Evolutionary conservation across 225 moss, liverwort and hornwort genomes (phyloP), one percentile per base, ranked within the genome.

Genomic region (Pseudisothecium myosuroides): DNA sequence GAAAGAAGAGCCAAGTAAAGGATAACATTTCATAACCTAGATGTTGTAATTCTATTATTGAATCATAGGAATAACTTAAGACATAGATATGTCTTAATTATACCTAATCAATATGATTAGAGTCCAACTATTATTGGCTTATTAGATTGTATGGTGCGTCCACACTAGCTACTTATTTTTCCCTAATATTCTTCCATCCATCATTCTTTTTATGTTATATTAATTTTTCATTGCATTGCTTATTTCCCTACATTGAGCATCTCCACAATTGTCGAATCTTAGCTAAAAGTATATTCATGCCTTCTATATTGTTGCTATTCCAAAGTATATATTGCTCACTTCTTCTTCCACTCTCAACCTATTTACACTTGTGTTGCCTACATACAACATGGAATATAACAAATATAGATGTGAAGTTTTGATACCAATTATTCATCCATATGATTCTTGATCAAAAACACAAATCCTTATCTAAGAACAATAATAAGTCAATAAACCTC

Each of bases 221-320:
- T 12, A 14, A 52, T 8, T 52, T 76, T 76, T 8, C 14, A 0
- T 36, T 36, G 8, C 34, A 52, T 22, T 5, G 8, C 3, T 34
- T 50, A 34, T 21, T 52, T 21, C 3, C 21, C 2, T 50, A 5
- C 5, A 50, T 50, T 0, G 6, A 12, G 7, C 1, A 7, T 5
- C 1, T 50, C 21, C 0, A 50, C 12, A 49, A 21, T 21, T 76
- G 9, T 52, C 0, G 0, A 52, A 52, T 52, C 5, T 20, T 22
- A 13, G 11, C 14, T 34, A 34, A 52, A 34, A 32, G 13, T 34
- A 3, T 21, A 2, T 76, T 50, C 16, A 24, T 23, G 4, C 10
- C 52, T 52, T 52, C 34, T 76, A 76, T 4, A 76, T 14, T 75
- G 7, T 37, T 16, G 10, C 7, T 78, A 55, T 37, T 0, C 6